Conservation (phyloP, 805 yeast species). For the Pichia sporocuriosa region DNA sequence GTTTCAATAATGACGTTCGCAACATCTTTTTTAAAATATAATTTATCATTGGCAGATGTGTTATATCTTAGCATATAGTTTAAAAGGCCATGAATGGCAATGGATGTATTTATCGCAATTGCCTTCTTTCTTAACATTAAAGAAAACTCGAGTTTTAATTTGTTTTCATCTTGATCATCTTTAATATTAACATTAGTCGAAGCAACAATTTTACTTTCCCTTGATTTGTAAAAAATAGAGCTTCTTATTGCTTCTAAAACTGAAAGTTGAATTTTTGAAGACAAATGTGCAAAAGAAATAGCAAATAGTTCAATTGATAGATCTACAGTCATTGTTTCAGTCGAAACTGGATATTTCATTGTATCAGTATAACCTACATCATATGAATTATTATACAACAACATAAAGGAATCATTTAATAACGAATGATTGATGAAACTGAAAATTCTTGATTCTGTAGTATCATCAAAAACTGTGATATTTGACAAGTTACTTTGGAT, state of each 20-base stretch:
- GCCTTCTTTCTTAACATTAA: constrained; percentile 34
- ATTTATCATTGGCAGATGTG: constrained; percentile 6
- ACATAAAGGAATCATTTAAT: constrained; percentile 36
- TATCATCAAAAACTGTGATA: constrained; percentile 28
- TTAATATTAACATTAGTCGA: constrained; percentile 8
- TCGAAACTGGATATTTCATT: constrained; percentile 34
- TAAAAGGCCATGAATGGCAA: constrained; percentile 54
- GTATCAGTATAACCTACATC: constrained; percentile 31
- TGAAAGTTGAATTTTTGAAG: constrained; percentile 77
- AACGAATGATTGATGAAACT: constrained; percentile 36
- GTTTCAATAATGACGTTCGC: constrained; percentile 24
- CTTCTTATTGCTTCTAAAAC: constrained; percentile 74
- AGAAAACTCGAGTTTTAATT: constrained; percentile 9
- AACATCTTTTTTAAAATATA: constrained; percentile 20
- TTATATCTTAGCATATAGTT: constrained; percentile 24
- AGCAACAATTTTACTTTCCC: constrained; percentile 13
- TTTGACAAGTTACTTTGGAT: constrained; percentile 25
- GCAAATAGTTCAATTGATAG: constrained; percentile 72
- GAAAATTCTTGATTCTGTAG: constrained; percentile 27
- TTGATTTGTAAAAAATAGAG: constrained; percentile 37
- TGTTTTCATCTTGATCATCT: constrained; percentile 11
- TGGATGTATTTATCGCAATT: constrained; percentile 51
- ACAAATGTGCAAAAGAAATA: constrained; percentile 59
- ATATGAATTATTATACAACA: constrained; percentile 24
- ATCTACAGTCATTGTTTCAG: constrained; percentile 57